Percentiles rank a stretch among this genome's conserved stretches.
phyloP scores from a whole-genome alignment of 2,329 filamentous ascomycete genomes.

The Boeremia exigua region DNA sequence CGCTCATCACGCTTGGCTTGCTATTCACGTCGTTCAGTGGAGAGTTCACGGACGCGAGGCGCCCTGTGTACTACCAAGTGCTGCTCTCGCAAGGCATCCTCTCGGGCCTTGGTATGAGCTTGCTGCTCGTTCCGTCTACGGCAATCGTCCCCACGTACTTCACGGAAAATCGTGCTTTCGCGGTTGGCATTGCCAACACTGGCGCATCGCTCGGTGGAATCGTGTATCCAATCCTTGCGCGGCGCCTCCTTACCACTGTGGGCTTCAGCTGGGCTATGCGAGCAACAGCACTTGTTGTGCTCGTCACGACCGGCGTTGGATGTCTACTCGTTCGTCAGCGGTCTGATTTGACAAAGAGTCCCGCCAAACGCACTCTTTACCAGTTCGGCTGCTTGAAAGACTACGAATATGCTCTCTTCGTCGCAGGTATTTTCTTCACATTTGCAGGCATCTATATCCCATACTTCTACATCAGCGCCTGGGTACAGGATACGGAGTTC shows the following conservation, averaged over 20 bases:
- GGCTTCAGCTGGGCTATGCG: slow-evolving; percentile 69
- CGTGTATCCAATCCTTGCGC: slow-evolving; percentile 58
- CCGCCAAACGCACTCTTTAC: slow-evolving; percentile 19
- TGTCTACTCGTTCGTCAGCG: slow-evolving; percentile 36
- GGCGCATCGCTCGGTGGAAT: slow-evolving; percentile 54
- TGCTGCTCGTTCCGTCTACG: slow-evolving; percentile 24
- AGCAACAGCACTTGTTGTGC: slow-evolving; percentile 61
- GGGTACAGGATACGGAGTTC: slow-evolving; percentile 16
- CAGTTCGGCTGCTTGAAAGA: slow-evolving; percentile 17
- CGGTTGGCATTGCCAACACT: slow-evolving; percentile 53
- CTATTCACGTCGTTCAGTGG: slow-evolving; percentile 58
- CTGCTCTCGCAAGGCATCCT: slow-evolving; percentile 32
- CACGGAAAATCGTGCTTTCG: slow-evolving; percentile 63
- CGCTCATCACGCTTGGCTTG: slow-evolving; percentile 51
- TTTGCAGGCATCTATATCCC: slow-evolving; percentile 23
- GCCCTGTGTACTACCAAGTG: slow-evolving; percentile 52
- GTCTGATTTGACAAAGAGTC: slow-evolving; percentile 16
- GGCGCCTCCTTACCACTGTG: slow-evolving; percentile 60
- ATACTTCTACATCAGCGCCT: slow-evolving; percentile 24
- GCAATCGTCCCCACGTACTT: slow-evolving; percentile 28
- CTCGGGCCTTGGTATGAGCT: slow-evolving; percentile 21
- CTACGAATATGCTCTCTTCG: slow-evolving; percentile 17
- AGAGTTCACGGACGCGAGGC: slow-evolving; percentile 19
- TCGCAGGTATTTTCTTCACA: slow-evolving; percentile 24
- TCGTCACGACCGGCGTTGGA: slow-evolving; percentile 57